Conservation (phyloP, 192 early-diverging fungal species). For the Podila epicladia region DNA sequence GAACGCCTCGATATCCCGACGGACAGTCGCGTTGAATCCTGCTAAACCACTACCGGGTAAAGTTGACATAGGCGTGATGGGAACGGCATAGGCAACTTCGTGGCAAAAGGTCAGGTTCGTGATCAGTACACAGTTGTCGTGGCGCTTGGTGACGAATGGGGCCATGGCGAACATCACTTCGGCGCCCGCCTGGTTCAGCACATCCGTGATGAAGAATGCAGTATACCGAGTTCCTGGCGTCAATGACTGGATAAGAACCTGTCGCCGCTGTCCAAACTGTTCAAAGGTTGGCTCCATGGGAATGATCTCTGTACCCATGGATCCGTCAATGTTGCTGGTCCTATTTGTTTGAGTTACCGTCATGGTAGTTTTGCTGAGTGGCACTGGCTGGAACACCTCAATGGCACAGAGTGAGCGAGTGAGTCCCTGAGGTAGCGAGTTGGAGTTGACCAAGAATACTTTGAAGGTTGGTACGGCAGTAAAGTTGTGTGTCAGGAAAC, state of each 20-base stretch:
- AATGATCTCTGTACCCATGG: constrained; percentile 32
- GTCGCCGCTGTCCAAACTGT: constrained; percentile 21
- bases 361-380: constrained; percentile 44
- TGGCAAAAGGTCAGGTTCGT: constrained; percentile 60
- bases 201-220: constrained; percentile 52
- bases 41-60: constrained; percentile 10
- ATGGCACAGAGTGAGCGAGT: constrained; percentile 60
- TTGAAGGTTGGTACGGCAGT: constrained; percentile 35
- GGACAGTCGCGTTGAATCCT: neutral
- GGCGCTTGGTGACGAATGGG: constrained; percentile 29
- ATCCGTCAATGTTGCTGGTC: constrained; percentile 48
- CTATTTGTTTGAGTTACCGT: constrained; percentile 46
- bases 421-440: constrained; percentile 40
- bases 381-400: constrained; percentile 37
- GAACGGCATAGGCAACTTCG: constrained; percentile 66
- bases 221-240: constrained; percentile 51
- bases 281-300: constrained; percentile 48
- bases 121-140: constrained; percentile 58
- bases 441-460: constrained; percentile 21
- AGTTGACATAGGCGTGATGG: constrained; percentile 33
- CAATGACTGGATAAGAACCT: constrained; percentile 37
- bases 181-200: constrained; percentile 29
- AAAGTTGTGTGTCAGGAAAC: constrained; percentile 44
- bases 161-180: constrained; percentile 28
- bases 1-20: constrained; percentile 42